Conservation (phyloP, 2,329 filamentous ascomycete species). For the Fusarium denticulatum region DNA sequence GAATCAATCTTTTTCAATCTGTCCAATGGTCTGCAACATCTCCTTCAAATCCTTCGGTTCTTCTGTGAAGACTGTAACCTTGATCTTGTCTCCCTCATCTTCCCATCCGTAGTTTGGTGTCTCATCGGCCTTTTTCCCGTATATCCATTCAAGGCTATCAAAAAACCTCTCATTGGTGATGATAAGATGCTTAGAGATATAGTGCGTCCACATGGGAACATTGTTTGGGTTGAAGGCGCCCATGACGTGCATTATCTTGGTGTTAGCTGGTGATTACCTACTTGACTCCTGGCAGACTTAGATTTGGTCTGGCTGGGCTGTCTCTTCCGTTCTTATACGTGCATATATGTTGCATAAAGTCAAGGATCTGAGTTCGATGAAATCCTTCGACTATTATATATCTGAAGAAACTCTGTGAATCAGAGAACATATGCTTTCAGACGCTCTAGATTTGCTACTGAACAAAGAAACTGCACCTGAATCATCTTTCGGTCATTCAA, state of each 20-base stretch:
- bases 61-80: neutral
- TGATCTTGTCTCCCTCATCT: neutral
- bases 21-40: neutral
- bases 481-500: too few relatives aligned
- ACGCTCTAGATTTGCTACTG: neutral
- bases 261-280: neutral
- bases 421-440: neutral
- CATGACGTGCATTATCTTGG: neutral
- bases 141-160: neutral
- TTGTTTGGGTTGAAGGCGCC: neutral
- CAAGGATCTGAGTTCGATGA: neutral
- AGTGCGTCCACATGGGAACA: neutral
- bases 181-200: neutral
- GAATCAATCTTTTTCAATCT: neutral
- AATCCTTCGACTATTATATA: neutral
- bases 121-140: neutral
- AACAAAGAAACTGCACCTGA: neutral
- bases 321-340: neutral
- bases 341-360: neutral
- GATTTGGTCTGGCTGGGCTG: neutral
- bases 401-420: neutral
- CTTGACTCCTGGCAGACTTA: neutral
- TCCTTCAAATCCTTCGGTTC: neutral
- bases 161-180: neutral
- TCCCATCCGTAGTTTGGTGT: neutral